A percentile compares a stretch with the other conserved stretches of the same genome.
These are phyloP conservation scores for Phialemonium atrogriseum DNA, from an alignment of 2,329 filamentous ascomycete genomes.

Conservation along the genomic window DNA sequence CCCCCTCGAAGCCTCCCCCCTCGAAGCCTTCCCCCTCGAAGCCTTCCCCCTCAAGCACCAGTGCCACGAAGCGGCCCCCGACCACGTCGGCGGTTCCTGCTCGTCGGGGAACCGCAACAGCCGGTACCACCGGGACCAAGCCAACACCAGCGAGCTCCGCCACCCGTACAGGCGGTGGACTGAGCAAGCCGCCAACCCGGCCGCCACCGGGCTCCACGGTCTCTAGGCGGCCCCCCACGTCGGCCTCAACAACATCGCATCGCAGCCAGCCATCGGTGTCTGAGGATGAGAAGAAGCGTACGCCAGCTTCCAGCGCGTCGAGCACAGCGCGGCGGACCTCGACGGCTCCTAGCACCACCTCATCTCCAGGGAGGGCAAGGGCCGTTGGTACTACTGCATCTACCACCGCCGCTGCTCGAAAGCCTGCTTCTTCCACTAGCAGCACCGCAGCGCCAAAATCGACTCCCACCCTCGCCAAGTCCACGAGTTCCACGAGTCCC, in stretches of 20 bases:
- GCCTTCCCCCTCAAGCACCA: constrained; percentile 6
- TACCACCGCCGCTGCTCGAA: constrained; percentile 23
- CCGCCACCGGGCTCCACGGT: constrained; percentile 17
- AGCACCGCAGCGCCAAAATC: constrained; percentile 24
- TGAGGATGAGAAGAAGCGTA: constrained; percentile 27
- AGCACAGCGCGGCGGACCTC: constrained; percentile 24
- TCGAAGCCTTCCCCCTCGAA: constrained; percentile 14
- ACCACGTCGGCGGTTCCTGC: constrained; percentile 11
- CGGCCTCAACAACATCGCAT: constrained; percentile 18
- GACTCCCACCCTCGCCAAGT: constrained; percentile 20
- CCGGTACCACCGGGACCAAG: constrained; percentile 19
- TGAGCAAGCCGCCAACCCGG: constrained; percentile 22
- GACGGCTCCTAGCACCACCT: constrained; percentile 12
- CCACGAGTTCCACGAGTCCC: constrained; percentile 25
- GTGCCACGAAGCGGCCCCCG: constrained; percentile 15
- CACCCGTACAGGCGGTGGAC: constrained; percentile 17
- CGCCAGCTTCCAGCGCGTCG: constrained; percentile 10
- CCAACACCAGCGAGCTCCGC: constrained; percentile 18
- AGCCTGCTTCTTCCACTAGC: constrained; percentile 21
- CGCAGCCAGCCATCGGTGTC: constrained; percentile 25
- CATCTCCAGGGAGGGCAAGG: constrained; percentile 16
- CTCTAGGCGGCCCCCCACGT: constrained; percentile 22
- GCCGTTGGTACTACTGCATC: constrained; percentile 15
- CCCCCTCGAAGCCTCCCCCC: constrained; percentile 6
- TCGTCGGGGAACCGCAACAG: constrained; percentile 15